These are phyloP conservation scores for Cladophialophora immunda DNA, from an alignment of 2,329 filamentous ascomycete species.

Conservation along the genomic window DNA sequence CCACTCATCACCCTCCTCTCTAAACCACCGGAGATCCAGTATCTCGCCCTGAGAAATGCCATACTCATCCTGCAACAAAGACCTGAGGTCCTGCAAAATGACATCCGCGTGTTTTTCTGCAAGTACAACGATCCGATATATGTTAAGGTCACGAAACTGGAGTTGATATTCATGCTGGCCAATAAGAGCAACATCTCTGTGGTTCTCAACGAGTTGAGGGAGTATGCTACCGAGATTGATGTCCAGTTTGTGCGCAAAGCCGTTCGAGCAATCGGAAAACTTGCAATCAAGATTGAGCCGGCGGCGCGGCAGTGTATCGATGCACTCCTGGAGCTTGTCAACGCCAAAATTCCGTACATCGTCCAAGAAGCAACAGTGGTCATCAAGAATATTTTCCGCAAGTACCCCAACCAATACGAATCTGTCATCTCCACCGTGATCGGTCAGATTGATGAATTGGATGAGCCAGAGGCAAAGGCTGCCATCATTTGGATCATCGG, in stretches of 20 bases:
- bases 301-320: conserved; percentile 92
- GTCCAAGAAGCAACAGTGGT: conserved; percentile 99
- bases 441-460: conserved; percentile 93
- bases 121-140: conserved; percentile 99
- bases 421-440: conserved; percentile 95
- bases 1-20: conserved; percentile 93
- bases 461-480: conserved; percentile 97
- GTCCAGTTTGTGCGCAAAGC: conserved; percentile 99
- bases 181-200: conserved; percentile 95
- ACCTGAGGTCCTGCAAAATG: conserved; percentile 92
- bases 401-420: conserved; percentile 98
- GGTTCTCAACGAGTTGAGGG: conserved; percentile 89
- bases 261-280: conserved; percentile 94
- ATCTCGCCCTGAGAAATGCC: conserved; percentile 91
- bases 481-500: conserved; percentile 99
- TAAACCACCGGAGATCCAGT: conserved; percentile 98
- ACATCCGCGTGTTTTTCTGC: conserved; percentile 99
- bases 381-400: conserved; percentile 98
- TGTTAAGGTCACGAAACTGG: conserved; percentile 98
- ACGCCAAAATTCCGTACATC: conserved; percentile 98
- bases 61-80: conserved; percentile 90
- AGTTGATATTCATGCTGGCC: conserved; percentile 98
- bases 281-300: conserved; percentile 98
- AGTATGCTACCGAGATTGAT: conserved; percentile 97
- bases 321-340: conserved; percentile 87